Evolutionary conservation across 495 filamentous ascomycete species (phyloP).

Genomic region (Parathielavia hyrcaniae): DNA sequence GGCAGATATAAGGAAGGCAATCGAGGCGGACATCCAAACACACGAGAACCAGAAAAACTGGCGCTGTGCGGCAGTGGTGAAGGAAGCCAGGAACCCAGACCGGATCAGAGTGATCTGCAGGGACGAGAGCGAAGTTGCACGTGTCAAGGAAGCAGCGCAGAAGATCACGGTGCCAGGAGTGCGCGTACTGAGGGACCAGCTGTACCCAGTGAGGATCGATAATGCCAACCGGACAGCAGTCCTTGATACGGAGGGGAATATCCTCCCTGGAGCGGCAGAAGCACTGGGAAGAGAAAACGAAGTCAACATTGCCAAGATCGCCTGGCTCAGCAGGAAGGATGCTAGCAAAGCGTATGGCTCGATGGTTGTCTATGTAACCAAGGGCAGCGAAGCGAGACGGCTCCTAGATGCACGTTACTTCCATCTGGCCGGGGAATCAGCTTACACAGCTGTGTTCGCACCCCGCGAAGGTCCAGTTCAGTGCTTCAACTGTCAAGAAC

Average conservation of each 20-base stretch:
- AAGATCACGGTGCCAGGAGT: neutral
- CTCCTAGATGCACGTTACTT: neutral
- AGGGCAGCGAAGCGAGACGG: neutral
- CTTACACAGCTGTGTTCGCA: too few relatives aligned
- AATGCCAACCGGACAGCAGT: neutral
- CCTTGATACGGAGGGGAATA: neutral
- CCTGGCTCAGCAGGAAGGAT: too few relatives aligned
- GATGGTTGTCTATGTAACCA: too few relatives aligned
- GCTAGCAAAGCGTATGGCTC: too few relatives aligned
- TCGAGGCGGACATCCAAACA: neutral
- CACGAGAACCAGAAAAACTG: neutral
- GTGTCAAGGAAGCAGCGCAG: constrained; percentile 5
- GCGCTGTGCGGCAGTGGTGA: neutral
- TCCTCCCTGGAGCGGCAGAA: neutral
- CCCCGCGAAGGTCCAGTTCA: too few relatives aligned
- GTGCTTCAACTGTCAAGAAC: too few relatives aligned
- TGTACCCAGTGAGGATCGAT: neutral
- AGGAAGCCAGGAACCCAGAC: constrained; percentile 1
- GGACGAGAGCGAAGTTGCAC: neutral
- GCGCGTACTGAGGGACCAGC: neutral
- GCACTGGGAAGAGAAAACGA: neutral
- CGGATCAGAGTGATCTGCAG: constrained; percentile 7
- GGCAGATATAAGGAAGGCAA: constrained; percentile 3
- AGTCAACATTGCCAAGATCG: neutral
- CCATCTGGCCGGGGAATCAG: neutral